Evolutionary conservation across 2,329 filamentous ascomycete species (phyloP).

Genomic region (Ophiostoma pallidulum): DNA sequence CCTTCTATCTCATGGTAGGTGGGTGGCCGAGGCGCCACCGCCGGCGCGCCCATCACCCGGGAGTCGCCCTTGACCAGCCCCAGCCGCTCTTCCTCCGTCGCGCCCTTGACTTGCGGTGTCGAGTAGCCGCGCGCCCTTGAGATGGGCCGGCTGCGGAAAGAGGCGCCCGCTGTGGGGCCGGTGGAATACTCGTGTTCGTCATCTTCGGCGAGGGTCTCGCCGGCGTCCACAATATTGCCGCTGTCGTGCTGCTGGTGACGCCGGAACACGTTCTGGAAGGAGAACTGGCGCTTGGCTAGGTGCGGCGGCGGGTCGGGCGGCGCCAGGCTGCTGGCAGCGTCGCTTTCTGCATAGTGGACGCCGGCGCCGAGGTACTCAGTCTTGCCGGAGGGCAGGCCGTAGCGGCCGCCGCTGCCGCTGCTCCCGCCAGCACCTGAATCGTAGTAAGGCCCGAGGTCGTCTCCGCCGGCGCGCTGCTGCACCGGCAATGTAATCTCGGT

Average conservation of each 20-base stretch:
- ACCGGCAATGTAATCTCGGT: conserved; percentile 48
- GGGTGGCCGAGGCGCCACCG: too few species aligned
- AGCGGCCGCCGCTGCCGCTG: conserved; percentile 36
- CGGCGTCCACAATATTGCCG: conserved; percentile 13
- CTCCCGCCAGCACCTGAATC: too few species aligned
- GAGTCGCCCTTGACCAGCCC: conserved; percentile 73
- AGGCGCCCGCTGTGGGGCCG: not conserved
- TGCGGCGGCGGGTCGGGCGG: conserved; percentile 56
- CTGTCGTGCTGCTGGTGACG: conserved; percentile 33
- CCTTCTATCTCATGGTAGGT: too few species aligned
- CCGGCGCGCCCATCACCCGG: conserved; percentile 25
- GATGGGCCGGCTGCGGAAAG: conserved; percentile 13
- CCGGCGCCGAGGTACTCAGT: conserved; percentile 40
- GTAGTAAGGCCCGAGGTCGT: conserved; percentile 26
- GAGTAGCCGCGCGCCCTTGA: conserved; percentile 28
- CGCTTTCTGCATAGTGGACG: conserved; percentile 31
- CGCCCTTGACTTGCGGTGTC: conserved; percentile 36
- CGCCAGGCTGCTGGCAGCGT: conserved; percentile 26
- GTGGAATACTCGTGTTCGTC: conserved; percentile 10
- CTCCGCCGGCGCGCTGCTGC: conserved; percentile 31
- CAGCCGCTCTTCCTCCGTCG: conserved; percentile 72
- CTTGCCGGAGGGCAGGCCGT: conserved; percentile 36
- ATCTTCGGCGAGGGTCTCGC: conserved; percentile 14
- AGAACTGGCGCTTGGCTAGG: conserved; percentile 68
- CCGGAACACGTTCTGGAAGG: conserved; percentile 77